phyloP scores from a whole-genome alignment of 2,329 filamentous ascomycete species.

The Chalaropsis thielavioides region DNA sequence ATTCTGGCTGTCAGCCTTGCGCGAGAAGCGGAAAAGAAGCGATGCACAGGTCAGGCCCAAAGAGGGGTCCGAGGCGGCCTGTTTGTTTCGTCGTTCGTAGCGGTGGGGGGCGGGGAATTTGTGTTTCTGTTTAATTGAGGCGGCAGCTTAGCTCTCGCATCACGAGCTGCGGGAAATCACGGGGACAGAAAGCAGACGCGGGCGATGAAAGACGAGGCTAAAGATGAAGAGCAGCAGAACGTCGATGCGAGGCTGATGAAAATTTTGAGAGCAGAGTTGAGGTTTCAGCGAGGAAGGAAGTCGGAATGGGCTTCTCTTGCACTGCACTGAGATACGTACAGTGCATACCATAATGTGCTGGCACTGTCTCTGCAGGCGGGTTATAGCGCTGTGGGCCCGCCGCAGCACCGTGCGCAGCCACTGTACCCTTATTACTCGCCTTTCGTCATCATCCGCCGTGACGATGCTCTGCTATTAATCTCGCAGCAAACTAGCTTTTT shows the following conservation, averaged over 20 bases:
- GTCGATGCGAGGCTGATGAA: not conserved
- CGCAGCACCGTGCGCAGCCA: not conserved
- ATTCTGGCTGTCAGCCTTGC: not conserved
- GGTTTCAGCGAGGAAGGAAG: not conserved
- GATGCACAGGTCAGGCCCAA: not conserved
- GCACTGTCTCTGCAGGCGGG: not conserved
- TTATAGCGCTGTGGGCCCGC: not conserved
- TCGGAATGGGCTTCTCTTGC: not conserved
- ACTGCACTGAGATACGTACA: not conserved
- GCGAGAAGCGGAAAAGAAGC: not conserved
- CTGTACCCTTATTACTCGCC: not conserved
- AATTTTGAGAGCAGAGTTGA: not conserved
- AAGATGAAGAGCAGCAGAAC: not conserved
- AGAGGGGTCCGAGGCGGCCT: constrained; percentile 1
- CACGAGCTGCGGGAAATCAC: not conserved
- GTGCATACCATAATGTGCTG: not conserved
- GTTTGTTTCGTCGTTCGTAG: not conserved
- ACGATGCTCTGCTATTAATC: too few relatives aligned
- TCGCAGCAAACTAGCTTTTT: not conserved
- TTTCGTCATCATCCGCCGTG: not conserved
- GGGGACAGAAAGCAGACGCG: not conserved
- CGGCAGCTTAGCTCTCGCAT: not conserved
- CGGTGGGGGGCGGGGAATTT: not conserved
- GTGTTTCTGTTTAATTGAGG: not conserved
- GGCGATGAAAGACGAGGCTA: not conserved